Evolutionary conservation across 2,329 filamentous ascomycete species (phyloP), one percentile per base, ranked within the genome.

Genomic region (Chrysosporium queenslandicum): DNA sequence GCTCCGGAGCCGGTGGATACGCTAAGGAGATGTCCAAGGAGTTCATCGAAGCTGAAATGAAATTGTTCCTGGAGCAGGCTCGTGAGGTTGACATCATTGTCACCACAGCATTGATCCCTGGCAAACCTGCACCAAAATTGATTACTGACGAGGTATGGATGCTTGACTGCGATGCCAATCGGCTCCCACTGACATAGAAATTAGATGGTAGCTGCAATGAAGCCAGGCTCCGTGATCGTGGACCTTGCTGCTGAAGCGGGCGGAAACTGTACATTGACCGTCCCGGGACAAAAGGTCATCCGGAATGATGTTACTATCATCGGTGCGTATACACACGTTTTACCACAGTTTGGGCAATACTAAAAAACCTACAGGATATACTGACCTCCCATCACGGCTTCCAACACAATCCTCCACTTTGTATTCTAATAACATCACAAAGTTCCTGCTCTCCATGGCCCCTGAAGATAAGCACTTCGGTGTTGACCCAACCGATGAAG

Each of bases 1-100:
- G 89, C 1, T 82, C 85, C 11, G 88, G 87, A 2, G 82, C 85
- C 7, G 88, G 89, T 25, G 89, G 89, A 14, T 95, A 95, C 63
- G 87, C 87, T 50, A 94, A 94, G 64, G 87, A 90, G 64, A 94
- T 94, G 88, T 92, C 87, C 51, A 89, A 91, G 63, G 88, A 91
- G 59, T 95, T 94, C 63, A 88, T 92, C 65, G 87, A 88, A 55
- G 88, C 88, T 4, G 87, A 95, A 67, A 94, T 94, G 87, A 90
- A 87, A 66, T 76, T 95, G 0, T 95, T 95, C 70, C 82, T 86
- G 65, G 85, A 92, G 59, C 89, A 94, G 66, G 86, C 85, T 56
- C 79, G 80, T 54, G 89, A 95, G 36, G 87, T 94, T 48, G 88
- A 95, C 67, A 94, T 95, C 57, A 86, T 95, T 56, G 86, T 95